These are phyloP conservation scores for Microsporum ferrugineum DNA, from an alignment of 2,329 filamentous ascomycete species.

Conservation along the genomic window DNA sequence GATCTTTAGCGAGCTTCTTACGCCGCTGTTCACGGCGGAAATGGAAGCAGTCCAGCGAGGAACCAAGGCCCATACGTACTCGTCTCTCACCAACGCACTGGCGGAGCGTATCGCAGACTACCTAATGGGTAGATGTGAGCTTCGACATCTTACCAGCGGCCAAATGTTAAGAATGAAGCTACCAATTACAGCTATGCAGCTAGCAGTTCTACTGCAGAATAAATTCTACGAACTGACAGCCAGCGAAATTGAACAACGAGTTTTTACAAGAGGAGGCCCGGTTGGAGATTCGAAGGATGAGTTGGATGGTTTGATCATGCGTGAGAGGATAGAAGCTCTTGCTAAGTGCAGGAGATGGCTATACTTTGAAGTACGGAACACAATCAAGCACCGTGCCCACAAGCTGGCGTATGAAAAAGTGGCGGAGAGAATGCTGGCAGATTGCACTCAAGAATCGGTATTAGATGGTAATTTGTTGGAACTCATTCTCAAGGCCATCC, in stretches of 20 bases:
- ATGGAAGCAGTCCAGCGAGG: background rate
- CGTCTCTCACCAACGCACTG: slow-evolving; percentile 4
- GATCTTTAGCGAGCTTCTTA: slow-evolving; percentile 7
- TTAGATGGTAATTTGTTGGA: background rate
- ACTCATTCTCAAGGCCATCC: background rate
- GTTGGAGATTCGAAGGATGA: background rate
- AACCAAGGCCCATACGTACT: slow-evolving; percentile 1
- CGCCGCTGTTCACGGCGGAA: slow-evolving; percentile 4
- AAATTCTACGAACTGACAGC: slow-evolving; percentile 7
- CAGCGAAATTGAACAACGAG: slow-evolving; percentile 8
- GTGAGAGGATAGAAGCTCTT: background rate
- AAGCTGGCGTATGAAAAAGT: slow-evolving; percentile 4
- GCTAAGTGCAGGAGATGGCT: slow-evolving; percentile 4
- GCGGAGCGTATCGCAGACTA: slow-evolving; percentile 3
- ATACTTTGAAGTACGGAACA: slow-evolving; percentile 7
- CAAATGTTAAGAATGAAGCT: background rate
- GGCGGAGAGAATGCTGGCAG: background rate
- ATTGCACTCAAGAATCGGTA: background rate
- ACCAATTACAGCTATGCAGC: slow-evolving; percentile 1
- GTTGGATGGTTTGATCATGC: background rate
- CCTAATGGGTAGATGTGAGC: slow-evolving; percentile 3
- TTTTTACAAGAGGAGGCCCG: slow-evolving; percentile 7
- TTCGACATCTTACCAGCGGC: slow-evolving; percentile 6
- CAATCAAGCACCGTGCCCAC: slow-evolving; percentile 8
- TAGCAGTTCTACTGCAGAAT: slow-evolving; percentile 7